A percentile compares a stretch with the other conserved stretches of the same genome.
These are phyloP conservation scores for Rhodotorula sp. DNA, from an alignment of 1,284 basidiomycete species.

Conservation along the genomic window DNA sequence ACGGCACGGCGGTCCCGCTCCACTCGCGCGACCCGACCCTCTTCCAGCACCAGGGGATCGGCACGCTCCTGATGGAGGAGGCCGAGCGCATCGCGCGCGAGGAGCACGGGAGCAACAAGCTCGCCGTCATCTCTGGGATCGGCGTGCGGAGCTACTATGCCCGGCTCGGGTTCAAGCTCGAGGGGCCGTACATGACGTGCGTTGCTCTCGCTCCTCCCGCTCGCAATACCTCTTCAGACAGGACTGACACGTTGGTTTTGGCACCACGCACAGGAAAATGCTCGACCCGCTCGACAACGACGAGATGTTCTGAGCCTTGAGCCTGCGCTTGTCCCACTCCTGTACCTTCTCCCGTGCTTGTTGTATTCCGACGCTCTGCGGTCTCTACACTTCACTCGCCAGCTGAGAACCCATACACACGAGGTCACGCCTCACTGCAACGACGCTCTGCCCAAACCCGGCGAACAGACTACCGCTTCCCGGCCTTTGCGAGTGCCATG, in stretches of 20 bases:
- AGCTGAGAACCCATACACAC: not conserved
- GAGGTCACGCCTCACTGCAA: too few species aligned
- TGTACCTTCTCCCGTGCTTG: not conserved
- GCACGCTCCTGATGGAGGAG: constrained; percentile 97
- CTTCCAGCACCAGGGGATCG: constrained; percentile 98
- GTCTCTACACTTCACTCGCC: too few species aligned
- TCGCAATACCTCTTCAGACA: not conserved
- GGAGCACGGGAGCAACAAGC: constrained; percentile 90
- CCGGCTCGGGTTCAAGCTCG: constrained; percentile 94
- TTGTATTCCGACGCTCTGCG: not conserved
- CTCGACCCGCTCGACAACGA: constrained; percentile 18
- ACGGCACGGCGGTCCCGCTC: constrained; percentile 96
- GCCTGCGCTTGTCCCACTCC: too few species aligned
- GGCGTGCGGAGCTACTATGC: constrained; percentile 58
- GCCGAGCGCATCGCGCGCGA: constrained; percentile 97
- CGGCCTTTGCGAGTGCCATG: constrained; percentile 35
- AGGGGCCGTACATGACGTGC: constrained; percentile 86
- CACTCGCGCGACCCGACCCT: constrained; percentile 91
- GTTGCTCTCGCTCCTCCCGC: not conserved
- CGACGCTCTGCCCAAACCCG: too few species aligned
- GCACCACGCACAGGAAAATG: constrained; percentile 5
- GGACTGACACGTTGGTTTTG: not conserved
- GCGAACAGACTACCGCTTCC: not conserved
- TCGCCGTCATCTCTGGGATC: constrained; percentile 91
- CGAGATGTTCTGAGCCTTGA: not conserved